Evolutionary conservation across 1,139 yeast species (phyloP).

Genomic region (Pneumocystis oryctolagi): DNA sequence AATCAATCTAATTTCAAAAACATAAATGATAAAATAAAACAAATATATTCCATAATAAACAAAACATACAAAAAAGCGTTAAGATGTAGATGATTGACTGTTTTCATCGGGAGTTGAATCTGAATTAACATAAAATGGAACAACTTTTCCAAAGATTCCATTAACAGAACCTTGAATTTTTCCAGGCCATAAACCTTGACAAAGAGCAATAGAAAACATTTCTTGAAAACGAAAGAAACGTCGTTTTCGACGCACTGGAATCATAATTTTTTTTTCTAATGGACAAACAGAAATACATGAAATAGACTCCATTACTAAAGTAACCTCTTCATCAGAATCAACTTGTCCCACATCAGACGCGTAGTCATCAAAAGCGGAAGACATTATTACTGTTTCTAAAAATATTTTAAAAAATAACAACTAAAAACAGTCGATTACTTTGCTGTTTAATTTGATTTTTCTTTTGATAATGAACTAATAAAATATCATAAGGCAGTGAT

Average conservation of each 20-base stretch:
- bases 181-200: neutral
- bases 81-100: neutral
- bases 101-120: neutral
- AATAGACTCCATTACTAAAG: constrained; percentile 84
- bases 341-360: constrained; percentile 18
- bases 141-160: neutral
- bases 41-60: neutral
- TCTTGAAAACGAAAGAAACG: constrained; percentile 62
- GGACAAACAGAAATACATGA: constrained; percentile 69
- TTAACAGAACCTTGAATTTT: neutral
- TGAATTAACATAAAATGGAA: neutral
- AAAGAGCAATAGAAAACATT: constrained; percentile 26
- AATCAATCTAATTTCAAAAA: neutral
- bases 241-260: constrained; percentile 58
- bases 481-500: constrained; percentile 77
- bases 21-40: neutral
- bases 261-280: constrained; percentile 54
- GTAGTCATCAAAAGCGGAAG: constrained; percentile 15
- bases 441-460: constrained; percentile 67
- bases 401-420: constrained; percentile 17
- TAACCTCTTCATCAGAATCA: constrained; percentile 82
- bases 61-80: neutral
- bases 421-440: constrained; percentile 31
- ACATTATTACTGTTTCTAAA: constrained; percentile 19
- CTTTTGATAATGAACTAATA: constrained; percentile 79